These are phyloP conservation scores for Pinus albicaulis DNA, from an alignment of 75 land plant genomes.

Conservation along the genomic window DNA sequence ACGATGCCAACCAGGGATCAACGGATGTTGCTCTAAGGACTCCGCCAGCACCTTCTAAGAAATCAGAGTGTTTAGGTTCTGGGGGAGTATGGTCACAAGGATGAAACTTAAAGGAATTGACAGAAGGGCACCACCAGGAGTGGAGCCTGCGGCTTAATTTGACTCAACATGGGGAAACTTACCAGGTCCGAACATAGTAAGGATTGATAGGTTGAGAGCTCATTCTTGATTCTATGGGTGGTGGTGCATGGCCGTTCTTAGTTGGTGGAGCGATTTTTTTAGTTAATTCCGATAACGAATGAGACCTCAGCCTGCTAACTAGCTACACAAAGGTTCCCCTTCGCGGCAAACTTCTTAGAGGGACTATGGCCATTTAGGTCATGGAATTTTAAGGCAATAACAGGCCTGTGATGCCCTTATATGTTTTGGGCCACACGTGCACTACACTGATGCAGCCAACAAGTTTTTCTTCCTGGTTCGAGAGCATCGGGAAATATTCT, in stretches of 20 bases:
- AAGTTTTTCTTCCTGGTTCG: too few species aligned
- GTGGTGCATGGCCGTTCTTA: constrained; percentile 27
- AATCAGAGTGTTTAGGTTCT: constrained; percentile 30
- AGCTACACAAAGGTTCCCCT: constrained; percentile 29
- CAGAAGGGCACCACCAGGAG: constrained; percentile 30
- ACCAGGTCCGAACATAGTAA: constrained; percentile 23
- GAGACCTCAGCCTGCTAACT: constrained; percentile 73
- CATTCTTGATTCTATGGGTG: constrained; percentile 33
- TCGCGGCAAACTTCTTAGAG: constrained; percentile 66
- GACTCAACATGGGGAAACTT: constrained; percentile 27
- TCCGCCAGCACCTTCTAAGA: constrained; percentile 23
- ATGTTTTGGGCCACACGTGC: constrained; percentile 56
- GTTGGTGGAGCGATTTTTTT: constrained; percentile 59
- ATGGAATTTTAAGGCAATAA: constrained; percentile 85
- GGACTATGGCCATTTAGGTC: constrained; percentile 68
- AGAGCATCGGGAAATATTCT: too few species aligned
- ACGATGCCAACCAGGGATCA: constrained; percentile 34
- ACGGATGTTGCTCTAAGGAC: constrained; percentile 28
- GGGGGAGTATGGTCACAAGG: constrained; percentile 32
- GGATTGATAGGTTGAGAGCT: constrained; percentile 26
- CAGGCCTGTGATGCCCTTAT: constrained; percentile 79
- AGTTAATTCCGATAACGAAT: constrained; percentile 66
- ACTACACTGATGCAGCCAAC: constrained; percentile 38
- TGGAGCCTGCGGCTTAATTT: constrained; percentile 28
- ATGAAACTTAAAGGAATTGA: constrained; percentile 38